These are phyloP conservation scores for Aurantiochytrium sp. DNA, from an alignment of 108 stramenopile species.

Conservation along the genomic window DNA sequence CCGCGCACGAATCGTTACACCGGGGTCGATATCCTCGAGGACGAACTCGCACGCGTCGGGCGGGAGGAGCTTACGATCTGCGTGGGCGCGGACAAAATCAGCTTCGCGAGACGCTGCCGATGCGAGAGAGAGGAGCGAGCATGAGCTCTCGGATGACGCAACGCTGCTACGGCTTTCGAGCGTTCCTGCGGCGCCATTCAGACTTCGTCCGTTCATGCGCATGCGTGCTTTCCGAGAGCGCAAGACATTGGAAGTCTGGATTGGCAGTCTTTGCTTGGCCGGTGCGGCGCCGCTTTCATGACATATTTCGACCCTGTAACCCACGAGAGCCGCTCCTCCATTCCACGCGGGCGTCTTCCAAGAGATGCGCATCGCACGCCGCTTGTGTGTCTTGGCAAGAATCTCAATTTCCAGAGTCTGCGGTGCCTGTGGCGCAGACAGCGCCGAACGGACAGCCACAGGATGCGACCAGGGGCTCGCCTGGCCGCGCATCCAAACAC, in stretches of 20 bases:
- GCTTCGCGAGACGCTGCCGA: not conserved
- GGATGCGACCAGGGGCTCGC: not conserved
- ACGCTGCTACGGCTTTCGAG: not conserved
- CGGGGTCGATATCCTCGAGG: not conserved
- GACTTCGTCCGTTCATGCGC: not conserved
- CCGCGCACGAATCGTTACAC: not conserved
- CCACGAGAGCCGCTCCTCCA: not conserved
- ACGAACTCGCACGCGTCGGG: not conserved
- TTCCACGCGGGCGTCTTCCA: not conserved
- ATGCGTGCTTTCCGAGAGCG: too few species aligned
- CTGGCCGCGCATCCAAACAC: not conserved
- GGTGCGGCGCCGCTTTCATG: not conserved
- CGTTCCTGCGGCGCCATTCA: not conserved
- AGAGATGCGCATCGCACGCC: not conserved
- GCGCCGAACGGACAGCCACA: not conserved
- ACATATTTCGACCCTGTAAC: not conserved
- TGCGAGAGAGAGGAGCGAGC: not conserved
- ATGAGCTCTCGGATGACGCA: not conserved
- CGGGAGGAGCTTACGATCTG: not conserved
- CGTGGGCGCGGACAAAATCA: not conserved
- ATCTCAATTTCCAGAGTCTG: not conserved
- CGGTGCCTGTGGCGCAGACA: not conserved
- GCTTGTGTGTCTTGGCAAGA: not conserved
- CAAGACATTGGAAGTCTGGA: too few species aligned
- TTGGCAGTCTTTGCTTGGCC: not conserved